These are phyloP conservation scores for Pestalotiopsis sp. DNA, from an alignment of 2,329 filamentous ascomycete genomes.

Conservation along the genomic window DNA sequence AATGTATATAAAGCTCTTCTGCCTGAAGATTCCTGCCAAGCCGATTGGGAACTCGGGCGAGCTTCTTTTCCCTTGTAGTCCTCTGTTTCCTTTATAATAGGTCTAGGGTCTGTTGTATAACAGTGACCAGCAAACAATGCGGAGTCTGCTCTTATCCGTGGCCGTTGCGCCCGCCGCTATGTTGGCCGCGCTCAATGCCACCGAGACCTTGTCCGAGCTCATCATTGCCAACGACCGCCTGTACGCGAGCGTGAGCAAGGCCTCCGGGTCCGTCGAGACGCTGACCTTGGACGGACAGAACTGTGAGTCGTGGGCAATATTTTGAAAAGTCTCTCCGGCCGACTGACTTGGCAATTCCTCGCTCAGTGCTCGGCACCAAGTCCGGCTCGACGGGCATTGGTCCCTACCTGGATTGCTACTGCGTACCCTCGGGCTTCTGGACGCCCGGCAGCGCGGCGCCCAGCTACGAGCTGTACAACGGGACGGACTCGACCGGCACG, in stretches of 20 bases:
- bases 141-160: not conserved
- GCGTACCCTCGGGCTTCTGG: slow-evolving; percentile 58
- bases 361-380: slow-evolving; percentile 43
- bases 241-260: slow-evolving; percentile 36
- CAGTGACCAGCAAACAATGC: not conserved
- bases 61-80: not conserved
- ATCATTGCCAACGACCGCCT: slow-evolving; percentile 39
- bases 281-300: slow-evolving; percentile 41
- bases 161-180: not conserved
- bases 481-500: slow-evolving; percentile 48
- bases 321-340: too few relatives aligned
- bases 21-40: not conserved
- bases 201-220: slow-evolving; percentile 32
- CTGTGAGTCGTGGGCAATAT: slow-evolving; percentile 12
- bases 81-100: not conserved
- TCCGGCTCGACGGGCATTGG: slow-evolving; percentile 47
- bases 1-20: not conserved
- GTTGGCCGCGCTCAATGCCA: slow-evolving; percentile 28
- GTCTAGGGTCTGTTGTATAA: not conserved
- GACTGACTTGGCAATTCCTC: too few relatives aligned
- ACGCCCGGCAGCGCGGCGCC: slow-evolving; percentile 54
- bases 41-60: not conserved
- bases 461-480: slow-evolving; percentile 50
- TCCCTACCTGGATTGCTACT: slow-evolving; percentile 65
- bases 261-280: slow-evolving; percentile 35